A percentile compares a stretch with the other conserved stretches of the same genome.
phyloP scores from a whole-genome alignment of 1,284 basidiomycete genomes.

The Heterobasidion annosum region DNA sequence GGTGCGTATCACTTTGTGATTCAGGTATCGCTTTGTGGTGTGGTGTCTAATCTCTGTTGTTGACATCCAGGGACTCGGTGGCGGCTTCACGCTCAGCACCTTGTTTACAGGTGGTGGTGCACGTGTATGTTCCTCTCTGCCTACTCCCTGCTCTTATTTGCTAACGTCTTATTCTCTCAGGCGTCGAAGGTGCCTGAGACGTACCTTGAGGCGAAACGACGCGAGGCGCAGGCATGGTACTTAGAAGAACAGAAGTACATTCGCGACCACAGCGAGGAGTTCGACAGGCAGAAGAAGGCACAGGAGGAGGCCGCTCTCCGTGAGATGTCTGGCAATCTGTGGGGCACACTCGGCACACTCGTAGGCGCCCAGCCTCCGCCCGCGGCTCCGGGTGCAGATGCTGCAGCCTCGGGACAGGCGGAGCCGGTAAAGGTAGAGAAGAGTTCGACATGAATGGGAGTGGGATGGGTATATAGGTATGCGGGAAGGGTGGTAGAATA shows the following conservation, averaged over 20 bases:
- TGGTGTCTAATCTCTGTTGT: neutral
- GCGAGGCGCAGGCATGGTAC: constrained; percentile 80
- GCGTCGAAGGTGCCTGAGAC: constrained; percentile 54
- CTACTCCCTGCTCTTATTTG: constrained; percentile 4
- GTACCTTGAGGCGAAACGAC: constrained; percentile 86
- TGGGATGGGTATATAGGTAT: too few species aligned
- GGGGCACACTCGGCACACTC: constrained; percentile 5
- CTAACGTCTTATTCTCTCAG: neutral
- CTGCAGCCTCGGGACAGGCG: neutral
- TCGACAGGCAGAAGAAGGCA: constrained; percentile 73
- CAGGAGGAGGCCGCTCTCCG: constrained; percentile 23
- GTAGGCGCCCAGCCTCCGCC: constrained; percentile 8
- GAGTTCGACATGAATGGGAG: too few species aligned
- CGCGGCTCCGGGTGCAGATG: neutral
- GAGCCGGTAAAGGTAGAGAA: neutral
- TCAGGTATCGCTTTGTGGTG: neutral
- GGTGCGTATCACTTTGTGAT: constrained; percentile 9
- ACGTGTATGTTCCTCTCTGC: constrained; percentile 16
- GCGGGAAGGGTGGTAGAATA: too few species aligned
- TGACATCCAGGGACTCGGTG: constrained; percentile 20
- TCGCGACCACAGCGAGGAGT: constrained; percentile 69
- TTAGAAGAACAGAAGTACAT: constrained; percentile 87
- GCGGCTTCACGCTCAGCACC: constrained; percentile 47
- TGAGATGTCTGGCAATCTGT: constrained; percentile 29
- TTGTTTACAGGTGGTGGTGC: constrained; percentile 47